Percentiles rank a stretch among this genome's conserved stretches.
Conservation (phyloP, 2,329 filamentous ascomycete species). For the Onygena corvina region DNA sequence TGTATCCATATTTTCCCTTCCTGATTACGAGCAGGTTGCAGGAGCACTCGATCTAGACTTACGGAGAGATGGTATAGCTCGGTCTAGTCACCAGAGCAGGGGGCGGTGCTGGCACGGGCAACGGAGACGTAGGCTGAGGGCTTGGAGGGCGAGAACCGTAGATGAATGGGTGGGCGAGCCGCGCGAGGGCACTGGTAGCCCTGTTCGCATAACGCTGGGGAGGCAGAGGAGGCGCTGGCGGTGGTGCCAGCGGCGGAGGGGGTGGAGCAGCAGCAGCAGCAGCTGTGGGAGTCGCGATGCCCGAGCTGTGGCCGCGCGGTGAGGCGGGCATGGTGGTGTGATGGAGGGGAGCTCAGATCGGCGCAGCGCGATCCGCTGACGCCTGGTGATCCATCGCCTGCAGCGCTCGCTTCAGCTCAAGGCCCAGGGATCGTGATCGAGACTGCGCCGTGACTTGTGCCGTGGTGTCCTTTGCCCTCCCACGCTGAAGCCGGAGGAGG, state of each 20-base stretch:
- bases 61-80: slow-evolving; percentile 32
- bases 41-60: no score
- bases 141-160: slow-evolving; percentile 44
- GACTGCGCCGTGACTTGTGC: background rate
- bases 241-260: slow-evolving; percentile 17
- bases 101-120: slow-evolving; percentile 14
- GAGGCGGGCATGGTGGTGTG: slow-evolving; percentile 17
- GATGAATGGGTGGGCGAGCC: slow-evolving; percentile 44
- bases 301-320: slow-evolving; percentile 9
- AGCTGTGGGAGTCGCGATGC: slow-evolving; percentile 22
- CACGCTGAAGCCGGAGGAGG: no score
- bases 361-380: slow-evolving; percentile 15
- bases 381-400: slow-evolving; percentile 17
- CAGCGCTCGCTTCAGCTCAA: background rate
- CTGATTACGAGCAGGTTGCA: no score
- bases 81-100: slow-evolving; percentile 11
- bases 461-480: no score
- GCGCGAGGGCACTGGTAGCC: slow-evolving; percentile 38
- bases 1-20: no score
- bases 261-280: slow-evolving; percentile 21
- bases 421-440: slow-evolving; percentile 2
- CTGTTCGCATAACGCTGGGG: slow-evolving; percentile 34
- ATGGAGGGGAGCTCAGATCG: slow-evolving; percentile 12
- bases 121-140: slow-evolving; percentile 34
- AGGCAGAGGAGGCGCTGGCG: slow-evolving; percentile 25